Percentiles rank a stretch among this genome's conserved stretches.
Conservation (phyloP, 306 rosid species). For the Quercus cerris region DNA sequence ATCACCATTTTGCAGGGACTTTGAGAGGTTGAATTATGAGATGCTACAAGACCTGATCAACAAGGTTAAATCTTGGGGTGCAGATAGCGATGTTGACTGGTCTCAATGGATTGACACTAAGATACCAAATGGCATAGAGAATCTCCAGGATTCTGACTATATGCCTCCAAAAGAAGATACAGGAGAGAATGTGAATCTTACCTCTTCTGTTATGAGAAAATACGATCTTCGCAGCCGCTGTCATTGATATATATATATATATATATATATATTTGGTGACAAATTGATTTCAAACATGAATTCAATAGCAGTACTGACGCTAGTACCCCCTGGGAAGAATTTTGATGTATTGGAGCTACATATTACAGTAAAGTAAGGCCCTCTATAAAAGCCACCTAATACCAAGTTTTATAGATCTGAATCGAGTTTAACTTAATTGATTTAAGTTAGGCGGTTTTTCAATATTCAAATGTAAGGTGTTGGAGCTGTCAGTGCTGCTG, state of each 20-base stretch:
- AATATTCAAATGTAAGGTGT: too few species aligned
- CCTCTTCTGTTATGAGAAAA: slow-evolving; percentile 25
- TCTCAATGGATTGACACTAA: slow-evolving; percentile 53
- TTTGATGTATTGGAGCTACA: too few species aligned
- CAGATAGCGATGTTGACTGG: slow-evolving; percentile 45
- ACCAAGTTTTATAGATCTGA: too few species aligned
- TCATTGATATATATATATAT: not conserved
- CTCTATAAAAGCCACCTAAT: too few species aligned
- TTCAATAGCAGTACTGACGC: too few species aligned
- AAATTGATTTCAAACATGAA: not conserved
- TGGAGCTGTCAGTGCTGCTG: too few species aligned
- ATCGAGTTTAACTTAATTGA: too few species aligned
- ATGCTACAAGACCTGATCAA: slow-evolving; percentile 43
- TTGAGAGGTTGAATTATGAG: slow-evolving; percentile 60
- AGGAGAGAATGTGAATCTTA: slow-evolving; percentile 42
- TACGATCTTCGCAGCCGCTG: slow-evolving; percentile 56
- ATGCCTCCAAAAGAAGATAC: slow-evolving; percentile 40
- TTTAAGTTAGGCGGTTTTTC: too few species aligned
- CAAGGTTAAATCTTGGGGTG: slow-evolving; percentile 40
- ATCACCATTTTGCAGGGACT: slow-evolving; percentile 49
- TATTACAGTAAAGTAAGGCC: too few species aligned
- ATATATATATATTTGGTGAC: not conserved
- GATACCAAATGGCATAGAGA: slow-evolving; percentile 54
- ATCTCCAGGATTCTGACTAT: slow-evolving; percentile 62
- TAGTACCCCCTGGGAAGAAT: too few species aligned